These are phyloP conservation scores for Sporothrix globosa DNA, from an alignment of 2,329 filamentous ascomycete genomes.

Conservation along the genomic window DNA sequence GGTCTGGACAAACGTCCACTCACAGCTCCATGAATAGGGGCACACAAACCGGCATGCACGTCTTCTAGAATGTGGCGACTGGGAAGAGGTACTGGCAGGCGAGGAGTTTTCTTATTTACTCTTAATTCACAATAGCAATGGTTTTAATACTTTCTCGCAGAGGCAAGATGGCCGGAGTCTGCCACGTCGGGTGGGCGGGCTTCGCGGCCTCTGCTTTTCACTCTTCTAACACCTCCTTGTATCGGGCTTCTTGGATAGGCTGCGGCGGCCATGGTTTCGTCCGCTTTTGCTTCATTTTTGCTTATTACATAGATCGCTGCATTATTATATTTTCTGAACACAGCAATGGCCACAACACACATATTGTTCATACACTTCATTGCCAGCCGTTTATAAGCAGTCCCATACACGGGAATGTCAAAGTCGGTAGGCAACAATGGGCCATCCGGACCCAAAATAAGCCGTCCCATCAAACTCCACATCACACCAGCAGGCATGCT, in stretches of 20 bases:
- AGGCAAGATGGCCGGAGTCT: neutral
- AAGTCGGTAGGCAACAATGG: neutral
- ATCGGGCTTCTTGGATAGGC: slow-evolving; percentile 1
- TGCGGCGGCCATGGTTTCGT: neutral
- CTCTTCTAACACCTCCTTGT: neutral
- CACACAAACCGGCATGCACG: neutral
- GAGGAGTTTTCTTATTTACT: neutral
- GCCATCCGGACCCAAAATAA: neutral
- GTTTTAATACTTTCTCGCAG: neutral
- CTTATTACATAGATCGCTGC: slow-evolving; percentile 10
- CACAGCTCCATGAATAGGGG: neutral
- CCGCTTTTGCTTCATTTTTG: neutral
- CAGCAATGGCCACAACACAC: neutral
- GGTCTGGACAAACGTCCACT: neutral
- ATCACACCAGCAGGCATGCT: neutral
- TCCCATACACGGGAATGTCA: too few relatives aligned
- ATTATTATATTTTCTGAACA: neutral
- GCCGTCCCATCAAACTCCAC: neutral
- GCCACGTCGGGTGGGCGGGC: neutral
- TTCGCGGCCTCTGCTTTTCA: neutral
- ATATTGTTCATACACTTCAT: too few relatives aligned
- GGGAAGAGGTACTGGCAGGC: neutral
- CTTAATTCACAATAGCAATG: slow-evolving; percentile 9
- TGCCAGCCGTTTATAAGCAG: too few relatives aligned
- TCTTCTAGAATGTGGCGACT: neutral